phyloP scores from a whole-genome alignment of 441 rosid genomes.

The Gossypium aridum region DNA sequence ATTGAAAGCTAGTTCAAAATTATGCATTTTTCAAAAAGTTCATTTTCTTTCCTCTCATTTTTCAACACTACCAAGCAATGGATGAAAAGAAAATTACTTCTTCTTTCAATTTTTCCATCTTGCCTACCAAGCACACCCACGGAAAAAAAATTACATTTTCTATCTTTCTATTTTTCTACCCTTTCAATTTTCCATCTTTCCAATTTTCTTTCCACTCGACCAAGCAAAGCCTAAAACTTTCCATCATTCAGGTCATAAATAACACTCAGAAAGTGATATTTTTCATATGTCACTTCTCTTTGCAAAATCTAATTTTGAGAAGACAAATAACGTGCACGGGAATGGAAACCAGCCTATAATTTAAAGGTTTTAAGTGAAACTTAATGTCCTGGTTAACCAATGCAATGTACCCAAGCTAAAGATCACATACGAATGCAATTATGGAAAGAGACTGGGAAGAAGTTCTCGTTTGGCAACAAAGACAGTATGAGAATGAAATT shows the following conservation, averaged over 20 bases:
- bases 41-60: too few relatives aligned
- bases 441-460: neutral
- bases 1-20: too few relatives aligned
- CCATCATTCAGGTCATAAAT: slow-evolving; percentile 7
- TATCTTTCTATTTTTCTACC: too few relatives aligned
- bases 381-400: neutral
- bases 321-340: neutral
- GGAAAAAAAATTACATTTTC: too few relatives aligned
- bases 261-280: neutral
- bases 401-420: neutral
- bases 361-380: slow-evolving; percentile 1
- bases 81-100: too few relatives aligned
- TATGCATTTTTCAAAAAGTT: too few relatives aligned
- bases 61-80: too few relatives aligned
- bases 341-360: slow-evolving; percentile 6
- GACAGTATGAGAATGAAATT: slow-evolving; percentile 6
- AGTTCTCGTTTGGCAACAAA: slow-evolving; percentile 5
- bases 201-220: too few relatives aligned
- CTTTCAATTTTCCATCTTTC: too few relatives aligned
- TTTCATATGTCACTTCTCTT: neutral
- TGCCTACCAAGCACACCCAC: too few relatives aligned
- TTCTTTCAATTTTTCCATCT: too few relatives aligned
- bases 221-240: neutral
- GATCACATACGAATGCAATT: neutral
- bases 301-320: neutral